Percentiles rank a stretch among this genome's conserved stretches.
Conservation (phyloP, 2,329 filamentous ascomycete genomes). For the Ophiognomonia clavigignenti-juglandacearum region DNA sequence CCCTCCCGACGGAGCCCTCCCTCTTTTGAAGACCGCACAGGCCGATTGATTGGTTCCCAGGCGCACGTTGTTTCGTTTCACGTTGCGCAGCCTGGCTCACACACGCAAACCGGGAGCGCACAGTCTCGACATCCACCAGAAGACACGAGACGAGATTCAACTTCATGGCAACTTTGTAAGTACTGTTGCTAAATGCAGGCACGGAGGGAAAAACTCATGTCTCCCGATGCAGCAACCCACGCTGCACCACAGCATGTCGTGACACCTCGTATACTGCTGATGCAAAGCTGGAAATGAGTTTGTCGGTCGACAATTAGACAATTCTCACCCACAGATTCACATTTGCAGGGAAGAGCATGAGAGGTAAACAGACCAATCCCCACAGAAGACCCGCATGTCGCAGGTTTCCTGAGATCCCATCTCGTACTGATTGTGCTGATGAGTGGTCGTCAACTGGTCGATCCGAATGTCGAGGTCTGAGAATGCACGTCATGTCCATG, state of each 20-base stretch:
- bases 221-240: neutral
- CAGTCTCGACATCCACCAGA: neutral
- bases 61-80: slow-evolving; percentile 9
- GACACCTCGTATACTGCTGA: slow-evolving; percentile 4
- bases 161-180: neutral
- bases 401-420: neutral
- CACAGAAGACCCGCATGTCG: too few species aligned
- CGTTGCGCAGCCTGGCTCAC: neutral
- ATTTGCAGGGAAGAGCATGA: too few species aligned
- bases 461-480: too few species aligned
- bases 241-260: slow-evolving; percentile 7
- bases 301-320: neutral
- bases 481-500: neutral
- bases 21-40: neutral
- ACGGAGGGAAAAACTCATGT: neutral
- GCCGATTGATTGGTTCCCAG: slow-evolving; percentile 4
- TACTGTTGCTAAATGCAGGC: neutral
- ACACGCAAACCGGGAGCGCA: neutral
- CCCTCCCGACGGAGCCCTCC: neutral
- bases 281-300: neutral
- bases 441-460: neutral
- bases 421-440: neutral
- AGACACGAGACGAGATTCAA: slow-evolving; percentile 11
- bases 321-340: neutral
- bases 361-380: too few species aligned